Percentiles rank a stretch among this genome's conserved stretches.
These are phyloP conservation scores for Cucurbita pepo DNA, from an alignment of 306 rosid genomes.

Conservation along the genomic window DNA sequence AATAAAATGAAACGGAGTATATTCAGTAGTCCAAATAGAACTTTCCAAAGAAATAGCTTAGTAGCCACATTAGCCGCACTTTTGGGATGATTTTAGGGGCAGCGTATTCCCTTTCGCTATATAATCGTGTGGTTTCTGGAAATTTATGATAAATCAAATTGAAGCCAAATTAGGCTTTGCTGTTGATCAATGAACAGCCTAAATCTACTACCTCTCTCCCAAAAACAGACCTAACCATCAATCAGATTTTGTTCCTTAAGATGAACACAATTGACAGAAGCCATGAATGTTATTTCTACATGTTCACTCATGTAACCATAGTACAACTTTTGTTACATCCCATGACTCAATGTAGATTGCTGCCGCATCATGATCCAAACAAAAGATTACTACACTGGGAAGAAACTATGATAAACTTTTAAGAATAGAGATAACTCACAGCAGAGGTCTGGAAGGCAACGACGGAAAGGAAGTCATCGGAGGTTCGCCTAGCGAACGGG, in stretches of 20 bases:
- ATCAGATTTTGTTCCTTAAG: too few species aligned
- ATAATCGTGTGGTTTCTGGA: too few species aligned
- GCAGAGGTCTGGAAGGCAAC: constrained; percentile 75
- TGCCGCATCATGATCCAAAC: neutral
- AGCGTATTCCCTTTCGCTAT: too few species aligned
- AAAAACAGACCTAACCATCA: too few species aligned
- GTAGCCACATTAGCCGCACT: too few species aligned
- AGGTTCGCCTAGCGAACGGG: constrained; percentile 41
- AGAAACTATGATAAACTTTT: neutral
- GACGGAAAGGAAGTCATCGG: constrained; percentile 65
- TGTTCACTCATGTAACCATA: neutral
- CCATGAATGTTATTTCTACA: too few species aligned
- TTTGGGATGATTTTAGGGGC: too few species aligned
- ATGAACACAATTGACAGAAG: too few species aligned
- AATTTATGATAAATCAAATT: neutral
- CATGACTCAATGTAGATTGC: neutral
- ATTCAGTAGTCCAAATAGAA: neutral
- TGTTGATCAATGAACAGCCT: neutral
- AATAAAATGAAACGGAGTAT: neutral
- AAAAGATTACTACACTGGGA: neutral
- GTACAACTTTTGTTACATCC: neutral
- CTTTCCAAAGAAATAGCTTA: neutral
- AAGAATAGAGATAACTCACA: constrained; percentile 33
- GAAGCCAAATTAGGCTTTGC: neutral
- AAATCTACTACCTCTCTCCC: too few species aligned